These are phyloP conservation scores for Crithidia bombi DNA, from an alignment of 208 protist species.

Conservation along the genomic window DNA sequence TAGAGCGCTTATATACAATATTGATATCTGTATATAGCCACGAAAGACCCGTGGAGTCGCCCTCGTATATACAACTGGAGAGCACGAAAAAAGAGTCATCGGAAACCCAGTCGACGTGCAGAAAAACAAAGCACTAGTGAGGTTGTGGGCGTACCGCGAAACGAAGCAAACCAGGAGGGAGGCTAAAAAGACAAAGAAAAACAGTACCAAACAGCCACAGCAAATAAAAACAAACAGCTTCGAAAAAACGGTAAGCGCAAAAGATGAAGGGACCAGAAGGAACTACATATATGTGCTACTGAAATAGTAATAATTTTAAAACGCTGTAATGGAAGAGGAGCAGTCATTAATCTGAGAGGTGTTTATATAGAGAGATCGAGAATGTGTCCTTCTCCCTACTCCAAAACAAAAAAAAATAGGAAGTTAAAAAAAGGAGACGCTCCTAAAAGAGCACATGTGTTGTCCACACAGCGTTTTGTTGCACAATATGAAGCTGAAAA, in stretches of 20 bases:
- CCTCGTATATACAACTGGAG: background rate
- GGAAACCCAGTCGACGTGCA: no score
- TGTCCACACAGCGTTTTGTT: background rate
- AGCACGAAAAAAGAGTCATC: background rate
- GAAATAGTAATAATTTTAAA: background rate
- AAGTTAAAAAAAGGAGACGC: background rate
- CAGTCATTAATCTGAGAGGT: background rate
- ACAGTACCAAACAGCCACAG: background rate
- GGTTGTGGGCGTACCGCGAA: background rate
- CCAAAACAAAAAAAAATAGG: background rate
- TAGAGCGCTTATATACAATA: no score
- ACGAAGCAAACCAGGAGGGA: background rate
- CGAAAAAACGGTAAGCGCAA: background rate
- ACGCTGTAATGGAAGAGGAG: background rate
- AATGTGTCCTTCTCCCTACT: no score
- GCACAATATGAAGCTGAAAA: constrained; percentile 8
- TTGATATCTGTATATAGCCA: no score
- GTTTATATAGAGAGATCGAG: constrained; percentile 13
- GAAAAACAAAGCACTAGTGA: no score
- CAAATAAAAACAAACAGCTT: background rate
- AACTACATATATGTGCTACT: background rate
- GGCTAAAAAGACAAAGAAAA: background rate
- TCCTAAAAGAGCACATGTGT: background rate
- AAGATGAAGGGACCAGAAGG: constrained; percentile 9
- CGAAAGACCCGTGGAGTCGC: no score